Evolutionary conservation across 129 eudicot species (phyloP), one percentile per base, ranked within the genome.

Genomic region (Glebionis coronaria): DNA sequence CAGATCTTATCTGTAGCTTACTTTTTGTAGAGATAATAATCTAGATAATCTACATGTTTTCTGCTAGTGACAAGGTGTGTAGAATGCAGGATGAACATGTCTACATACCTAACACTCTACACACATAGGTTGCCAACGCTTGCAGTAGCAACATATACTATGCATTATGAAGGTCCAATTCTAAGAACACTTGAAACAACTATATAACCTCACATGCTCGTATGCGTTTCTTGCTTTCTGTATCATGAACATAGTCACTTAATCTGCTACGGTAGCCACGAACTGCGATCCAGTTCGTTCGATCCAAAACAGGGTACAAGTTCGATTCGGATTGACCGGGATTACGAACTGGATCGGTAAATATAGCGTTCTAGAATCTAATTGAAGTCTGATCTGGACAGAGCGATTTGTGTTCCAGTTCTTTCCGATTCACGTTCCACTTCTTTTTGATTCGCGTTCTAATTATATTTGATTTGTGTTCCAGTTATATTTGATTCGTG

Each of bases 21-120:
- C 45, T 23, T 56, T 68, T 8, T 38, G 40, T 18, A 53, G 20
- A 53, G 19, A 67, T 16, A 53, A 68, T 23, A 56, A 53, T 11
- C 12, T 20, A 21, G 40, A 49, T 9, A 25, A 69, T 11, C 38
- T 60, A 15, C 45, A 12, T 16, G 57, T 44, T 69, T 69, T n/a
- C 42, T 44, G 45, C 46, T 14, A 58, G 45, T 25, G 13, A 16
- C 23, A 45, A 23, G 65, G 61, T 56, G 44, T 69, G 27, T 56
- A 51, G 44, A 69, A 44, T 15, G 28, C 23, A 69, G 74, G 65
- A 69, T 58, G 57, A 47, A 16, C 16, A 44, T 55, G 73, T 15
- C 58, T 2, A 56, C 57, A 44, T 16, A 20, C 3, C 8, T 57
- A 44, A 69, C 55, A 14, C 66, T 69, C 54, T 8, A 20, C 44